A percentile compares a stretch with the other conserved stretches of the same genome.
phyloP scores from a whole-genome alignment of 1,139 yeast species.

The Kodamaea plutei region DNA sequence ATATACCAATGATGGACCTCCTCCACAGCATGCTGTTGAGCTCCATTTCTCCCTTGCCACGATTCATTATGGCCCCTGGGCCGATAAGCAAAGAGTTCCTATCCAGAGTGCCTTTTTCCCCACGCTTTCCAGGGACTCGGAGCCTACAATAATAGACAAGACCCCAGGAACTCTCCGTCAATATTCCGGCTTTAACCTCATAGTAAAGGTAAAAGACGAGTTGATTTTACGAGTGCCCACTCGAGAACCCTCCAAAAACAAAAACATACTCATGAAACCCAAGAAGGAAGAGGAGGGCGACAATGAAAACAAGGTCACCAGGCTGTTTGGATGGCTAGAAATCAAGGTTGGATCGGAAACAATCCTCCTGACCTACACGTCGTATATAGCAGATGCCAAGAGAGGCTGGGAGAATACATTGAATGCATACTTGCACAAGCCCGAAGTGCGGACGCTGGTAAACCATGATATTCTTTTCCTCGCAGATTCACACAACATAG shows the following conservation, averaged over 20 bases:
- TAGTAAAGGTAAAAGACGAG: slow-evolving; percentile 57
- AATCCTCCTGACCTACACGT: slow-evolving; percentile 41
- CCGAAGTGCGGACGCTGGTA: slow-evolving; percentile 77
- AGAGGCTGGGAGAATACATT: slow-evolving; percentile 60
- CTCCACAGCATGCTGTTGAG: slow-evolving; percentile 69
- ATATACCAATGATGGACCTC: slow-evolving; percentile 10
- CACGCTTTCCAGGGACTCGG: slow-evolving; percentile 53
- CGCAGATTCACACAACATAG: slow-evolving; percentile 56
- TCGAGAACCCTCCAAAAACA: slow-evolving; percentile 78
- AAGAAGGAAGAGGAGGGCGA: slow-evolving; percentile 3
- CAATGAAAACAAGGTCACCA: slow-evolving; percentile 23
- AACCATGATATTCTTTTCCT: slow-evolving; percentile 77
- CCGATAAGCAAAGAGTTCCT: slow-evolving; percentile 74
- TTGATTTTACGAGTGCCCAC: slow-evolving; percentile 75
- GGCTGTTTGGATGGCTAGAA: slow-evolving; percentile 93
- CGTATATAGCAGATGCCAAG: slow-evolving; percentile 47
- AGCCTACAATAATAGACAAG: slow-evolving; percentile 35
- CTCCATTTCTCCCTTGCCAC: slow-evolving; percentile 59
- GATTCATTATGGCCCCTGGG: slow-evolving; percentile 92
- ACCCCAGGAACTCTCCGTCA: slow-evolving; percentile 50
- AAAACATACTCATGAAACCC: slow-evolving; percentile 21
- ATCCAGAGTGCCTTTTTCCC: slow-evolving; percentile 72
- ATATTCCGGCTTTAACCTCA: slow-evolving; percentile 53
- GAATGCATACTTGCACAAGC: slow-evolving; percentile 44
- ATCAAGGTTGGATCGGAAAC: slow-evolving; percentile 57